Evolutionary conservation across 1,284 basidiomycete species (phyloP), one percentile per base, ranked within the genome.

Genomic region (Cutaneotrichosporon spelunceum): DNA sequence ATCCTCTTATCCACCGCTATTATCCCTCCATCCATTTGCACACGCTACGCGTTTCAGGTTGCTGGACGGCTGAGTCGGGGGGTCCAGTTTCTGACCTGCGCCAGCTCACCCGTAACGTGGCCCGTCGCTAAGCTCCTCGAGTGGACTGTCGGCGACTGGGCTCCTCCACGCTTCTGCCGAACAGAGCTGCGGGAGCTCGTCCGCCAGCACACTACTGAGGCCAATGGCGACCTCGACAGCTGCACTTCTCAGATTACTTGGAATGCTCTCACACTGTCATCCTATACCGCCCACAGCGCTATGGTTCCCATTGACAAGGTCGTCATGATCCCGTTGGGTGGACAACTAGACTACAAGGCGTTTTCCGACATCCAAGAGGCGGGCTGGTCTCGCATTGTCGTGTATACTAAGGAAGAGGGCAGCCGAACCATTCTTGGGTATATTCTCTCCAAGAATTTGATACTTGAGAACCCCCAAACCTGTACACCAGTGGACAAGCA

Each of bases 11-110:
- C 73, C 49, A 68, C 70, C 21, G 71, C 73, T 59, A 72, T 75
- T 59, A 75, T 74, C 60, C 74, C 74, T 0, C 90, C 90, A 73
- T 89, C 88, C 3, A 80, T 93, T 14, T 96, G 91, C 76, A 92
- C 91, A n/a, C 87, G 92, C 24, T 88, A 94, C 80, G 93, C 93
- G 34, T 84, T 96, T 2, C 88, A 88, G 65, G 86, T 96, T 56
- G 93, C 93, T 39, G 92, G 93, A 1, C 89, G 89, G 70, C 90
- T 91, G 84, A 91, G 90, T 0, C 84, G 85, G 0, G 82, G 88
- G 60, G 88, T 90, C 3, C 84, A 82, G 34, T 71, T 83, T 23
- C 77, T 93, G 39, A 87, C 91, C 2, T 88, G 85, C 78, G 76
- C 82, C 16, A 71, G 90, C 72, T 89, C 88, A 68, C 74, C 74